Conservation (phyloP, 2,329 filamentous ascomycete genomes). For the Saccharata proteae region DNA sequence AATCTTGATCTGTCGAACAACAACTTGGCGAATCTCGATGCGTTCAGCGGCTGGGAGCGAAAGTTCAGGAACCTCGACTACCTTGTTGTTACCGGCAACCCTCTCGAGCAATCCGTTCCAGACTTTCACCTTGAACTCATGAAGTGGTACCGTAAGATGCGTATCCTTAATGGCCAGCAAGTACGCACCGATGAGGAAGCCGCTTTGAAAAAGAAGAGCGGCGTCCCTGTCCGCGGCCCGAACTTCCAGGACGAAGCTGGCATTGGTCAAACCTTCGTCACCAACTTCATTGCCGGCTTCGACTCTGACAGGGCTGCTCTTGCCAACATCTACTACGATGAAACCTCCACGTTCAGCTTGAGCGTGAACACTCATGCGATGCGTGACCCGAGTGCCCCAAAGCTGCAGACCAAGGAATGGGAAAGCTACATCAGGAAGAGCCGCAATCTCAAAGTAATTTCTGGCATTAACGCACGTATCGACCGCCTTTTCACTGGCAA, state of each 20-base stretch:
- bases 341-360: slow-evolving; percentile 61
- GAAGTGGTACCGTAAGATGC: slow-evolving; percentile 72
- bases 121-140: slow-evolving; percentile 56
- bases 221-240: slow-evolving; percentile 49
- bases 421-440: slow-evolving; percentile 64
- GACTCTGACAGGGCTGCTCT: slow-evolving; percentile 58
- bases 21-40: slow-evolving; percentile 54
- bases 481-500: slow-evolving; percentile 55
- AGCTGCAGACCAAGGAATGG: slow-evolving; percentile 45
- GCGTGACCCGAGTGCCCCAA: slow-evolving; percentile 27
- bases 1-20: slow-evolving; percentile 86
- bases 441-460: slow-evolving; percentile 64
- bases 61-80: slow-evolving; percentile 72
- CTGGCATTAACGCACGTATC: slow-evolving; percentile 45
- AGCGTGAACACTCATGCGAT: slow-evolving; percentile 55
- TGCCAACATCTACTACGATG: slow-evolving; percentile 60
- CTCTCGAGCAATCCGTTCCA: slow-evolving; percentile 41
- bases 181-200: slow-evolving; percentile 63
- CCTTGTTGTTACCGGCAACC: slow-evolving; percentile 66
- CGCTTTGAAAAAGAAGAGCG: slow-evolving; percentile 44
- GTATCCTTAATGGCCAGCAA: slow-evolving; percentile 61
- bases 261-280: slow-evolving; percentile 64
- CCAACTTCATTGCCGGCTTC: slow-evolving; percentile 60
- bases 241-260: slow-evolving; percentile 63
- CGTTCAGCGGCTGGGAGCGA: slow-evolving; percentile 63